A percentile compares a stretch with the other conserved stretches of the same genome.
Evolutionary conservation across 108 stramenopile genomes (phyloP).

Genomic region (Stephanodiscus triporus): DNA sequence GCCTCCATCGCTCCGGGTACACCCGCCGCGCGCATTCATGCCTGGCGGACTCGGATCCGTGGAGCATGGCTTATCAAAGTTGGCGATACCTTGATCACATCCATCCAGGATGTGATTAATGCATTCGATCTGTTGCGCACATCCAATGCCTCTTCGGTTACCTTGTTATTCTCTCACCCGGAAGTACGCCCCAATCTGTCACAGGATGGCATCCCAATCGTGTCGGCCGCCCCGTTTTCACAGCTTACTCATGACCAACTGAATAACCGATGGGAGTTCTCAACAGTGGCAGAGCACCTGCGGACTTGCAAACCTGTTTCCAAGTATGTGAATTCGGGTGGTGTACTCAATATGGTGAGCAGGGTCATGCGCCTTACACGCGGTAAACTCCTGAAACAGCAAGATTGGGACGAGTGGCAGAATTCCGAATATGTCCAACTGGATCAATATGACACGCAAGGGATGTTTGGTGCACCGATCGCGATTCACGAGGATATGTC

Average conservation of each 20-base stretch:
- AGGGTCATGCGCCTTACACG: not conserved
- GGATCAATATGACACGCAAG: slow-evolving; percentile 10
- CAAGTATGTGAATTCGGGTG: not conserved
- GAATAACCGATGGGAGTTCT: too few species aligned
- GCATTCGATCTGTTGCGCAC: not conserved
- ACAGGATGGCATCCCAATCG: not conserved
- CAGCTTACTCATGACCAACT: too few species aligned
- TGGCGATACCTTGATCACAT: not conserved
- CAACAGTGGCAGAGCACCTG: not conserved
- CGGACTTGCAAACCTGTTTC: not conserved
- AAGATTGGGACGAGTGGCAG: slow-evolving; percentile 13
- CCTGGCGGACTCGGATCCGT: not conserved
- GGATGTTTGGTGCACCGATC: slow-evolving; percentile 10
- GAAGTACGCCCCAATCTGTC: not conserved
- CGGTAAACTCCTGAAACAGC: slow-evolving; percentile 1
- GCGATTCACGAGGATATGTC: not conserved
- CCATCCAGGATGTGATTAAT: not conserved
- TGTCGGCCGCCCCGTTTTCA: too few species aligned
- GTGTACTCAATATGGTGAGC: not conserved
- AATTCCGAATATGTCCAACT: not conserved
- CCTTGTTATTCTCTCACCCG: not conserved
- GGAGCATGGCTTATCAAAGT: not conserved
- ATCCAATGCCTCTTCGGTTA: too few species aligned
- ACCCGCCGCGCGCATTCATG: not conserved
- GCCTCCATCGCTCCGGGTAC: not conserved